Evolutionary conservation across 371 early-diverging fungal species (phyloP), one percentile per base, ranked within the genome.

Genomic region (Globomyces sp.): DNA sequence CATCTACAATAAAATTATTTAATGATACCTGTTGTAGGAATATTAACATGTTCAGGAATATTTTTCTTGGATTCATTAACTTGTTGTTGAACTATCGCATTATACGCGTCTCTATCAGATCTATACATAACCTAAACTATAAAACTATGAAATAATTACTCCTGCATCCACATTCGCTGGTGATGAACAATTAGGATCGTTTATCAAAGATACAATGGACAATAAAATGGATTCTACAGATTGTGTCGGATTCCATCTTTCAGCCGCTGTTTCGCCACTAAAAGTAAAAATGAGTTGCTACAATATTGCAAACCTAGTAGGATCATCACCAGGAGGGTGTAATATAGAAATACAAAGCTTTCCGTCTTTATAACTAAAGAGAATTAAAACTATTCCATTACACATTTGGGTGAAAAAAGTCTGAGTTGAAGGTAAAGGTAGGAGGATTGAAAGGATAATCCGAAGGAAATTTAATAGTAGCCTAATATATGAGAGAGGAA

Each of bases 141-240:
- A 24, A 24, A 24, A 24, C 24, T 24, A 24, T 24, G 5, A 39
- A 40, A 42, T 49, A 52, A 67, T 44, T 66, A 78, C 77, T 36
- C 77, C 77, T 13, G 90, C 90, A 73, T 88, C 87, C 4, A 87
- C 77, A 78, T 88, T 88, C 4, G 88, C 90, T 24, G 87, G 87
- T 45, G 83, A 82, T 45, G 76, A 72, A 57, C 68, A 69, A 72
- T 89, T 89, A 6, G 90, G 90, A 68, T 86, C 86, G 59, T 69
- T 74, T n/a, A 89, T 72, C 34, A 89, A 66, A 34, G 76, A 75
- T 2, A 85, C 74, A 11, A 89, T 72, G 4, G 77, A 78, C 34
- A 79, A 66, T 39, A 83, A 67, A 39, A 83, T 78, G n/a, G 75
- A 76, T 65, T 84, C 80, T 59, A 87, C 84, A 49, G 74, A 72